Percentiles rank a stretch among this genome's conserved stretches.
These are phyloP conservation scores for Cutaneotrichosporon sp. DNA, from an alignment of 1,284 basidiomycete species.

Conservation along the genomic window DNA sequence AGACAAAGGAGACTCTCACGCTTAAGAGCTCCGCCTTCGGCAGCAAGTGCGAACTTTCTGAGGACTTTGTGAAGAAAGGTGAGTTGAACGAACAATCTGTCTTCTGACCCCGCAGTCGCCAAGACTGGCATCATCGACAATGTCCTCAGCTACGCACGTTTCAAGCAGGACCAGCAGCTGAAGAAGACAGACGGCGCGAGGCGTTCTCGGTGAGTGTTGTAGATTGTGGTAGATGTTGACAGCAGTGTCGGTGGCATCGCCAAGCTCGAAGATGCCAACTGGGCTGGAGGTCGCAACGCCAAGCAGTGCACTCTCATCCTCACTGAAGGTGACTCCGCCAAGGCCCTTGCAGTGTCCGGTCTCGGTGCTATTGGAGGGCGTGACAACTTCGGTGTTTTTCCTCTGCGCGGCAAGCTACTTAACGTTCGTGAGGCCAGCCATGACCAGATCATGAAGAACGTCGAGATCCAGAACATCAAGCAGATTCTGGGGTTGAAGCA, in stretches of 20 bases:
- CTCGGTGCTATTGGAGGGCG: conserved; percentile 85
- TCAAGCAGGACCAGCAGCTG: conserved; percentile 92
- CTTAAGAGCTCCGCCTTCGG: conserved; percentile 83
- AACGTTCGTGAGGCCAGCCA: conserved; percentile 97
- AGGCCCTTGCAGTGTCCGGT: conserved; percentile 91
- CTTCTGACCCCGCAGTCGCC: conserved; percentile 60
- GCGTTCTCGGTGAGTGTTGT: conserved; percentile 66
- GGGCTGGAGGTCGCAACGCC: conserved; percentile 82
- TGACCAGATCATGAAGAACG: conserved; percentile 96
- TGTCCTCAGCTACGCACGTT: conserved; percentile 92
- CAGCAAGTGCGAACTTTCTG: conserved; percentile 81
- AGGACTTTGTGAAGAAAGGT: conserved; percentile 97
- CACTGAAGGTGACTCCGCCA: conserved; percentile 99
- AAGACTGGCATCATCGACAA: conserved; percentile 92
- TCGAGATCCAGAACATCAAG: conserved; percentile 95
- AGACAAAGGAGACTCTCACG: conserved; percentile 96
- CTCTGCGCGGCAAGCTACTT: conserved; percentile 91
- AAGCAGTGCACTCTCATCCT: conserved; percentile 90
- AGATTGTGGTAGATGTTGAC: conserved; percentile 47
- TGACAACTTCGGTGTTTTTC: conserved; percentile 97
- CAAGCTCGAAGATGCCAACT: conserved; percentile 96
- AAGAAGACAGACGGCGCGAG: conserved; percentile 97
- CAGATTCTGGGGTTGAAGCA: conserved; percentile 97
- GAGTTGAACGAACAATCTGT: conserved; percentile 26
- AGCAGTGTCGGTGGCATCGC: conserved; percentile 82